Evolutionary conservation across 148 eudicot genomes (phyloP), one percentile per base, ranked within the genome.

Genomic region (Rhododendron mucronatum): DNA sequence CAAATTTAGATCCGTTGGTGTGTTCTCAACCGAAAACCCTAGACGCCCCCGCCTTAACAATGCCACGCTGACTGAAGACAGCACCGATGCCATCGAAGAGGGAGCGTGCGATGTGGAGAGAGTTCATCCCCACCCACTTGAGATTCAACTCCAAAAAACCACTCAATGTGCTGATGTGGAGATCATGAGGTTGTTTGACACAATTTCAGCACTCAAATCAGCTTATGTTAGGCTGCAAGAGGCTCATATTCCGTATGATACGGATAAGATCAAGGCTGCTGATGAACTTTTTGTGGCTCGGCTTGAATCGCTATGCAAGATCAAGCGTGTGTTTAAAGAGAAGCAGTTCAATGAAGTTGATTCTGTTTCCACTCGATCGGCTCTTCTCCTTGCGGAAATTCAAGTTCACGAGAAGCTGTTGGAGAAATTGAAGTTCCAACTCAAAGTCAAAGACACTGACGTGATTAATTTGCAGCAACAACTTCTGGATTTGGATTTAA

Each of bases 141-240:
- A 86, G 79, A 47, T 41, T 59, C 73, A 11, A 47, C 30, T 85
- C 28, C 21, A 4, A 16, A 30, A 75, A 51, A 73, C 57, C 21
- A 73, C 11, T 23, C 65, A 30, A 18, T 85, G 28, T 85, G 87
- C 50, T 45, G 81, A 61, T 55, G 30, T 82, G 63, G 90, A 89
- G 47, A 53, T 92, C 15, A 84, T 55, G 76, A 84, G 87, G 78
- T 61, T 91, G 86, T 92, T 92, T 73, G 92, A 88, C 71, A 63
- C 86, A 5, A 67, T 93, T 78, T 88, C 89, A 33, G 84, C 85
- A 6, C 73, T 93, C 51, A 93, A 93, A 84, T 76, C 84, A 80
- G 93, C 94, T 13, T 93, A 93, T 85, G 88, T 89, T 82, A 81
- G 87, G 84, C 88, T 93, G 39, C 95, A 93, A 86, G 89, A 91